phyloP scores from a whole-genome alignment of 1,284 basidiomycete species.

The Hymenochaete sp. region DNA sequence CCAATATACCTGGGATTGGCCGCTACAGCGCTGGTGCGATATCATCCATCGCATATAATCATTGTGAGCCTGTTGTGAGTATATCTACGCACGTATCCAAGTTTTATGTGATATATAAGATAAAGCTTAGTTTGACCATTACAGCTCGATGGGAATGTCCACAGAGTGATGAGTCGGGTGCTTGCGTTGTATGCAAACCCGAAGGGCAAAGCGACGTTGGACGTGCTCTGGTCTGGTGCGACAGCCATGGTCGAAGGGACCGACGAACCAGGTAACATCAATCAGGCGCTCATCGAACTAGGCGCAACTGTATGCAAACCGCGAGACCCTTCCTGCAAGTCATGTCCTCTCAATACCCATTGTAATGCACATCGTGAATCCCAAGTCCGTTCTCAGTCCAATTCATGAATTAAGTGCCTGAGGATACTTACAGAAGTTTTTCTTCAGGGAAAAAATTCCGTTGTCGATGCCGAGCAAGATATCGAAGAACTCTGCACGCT shows the following conservation, averaged over 20 bases:
- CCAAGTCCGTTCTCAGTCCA: constrained; percentile 12
- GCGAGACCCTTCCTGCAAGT: constrained; percentile 61
- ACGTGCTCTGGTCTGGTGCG: constrained; percentile 78
- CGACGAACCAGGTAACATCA: constrained; percentile 70
- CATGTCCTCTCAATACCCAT: constrained; percentile 61
- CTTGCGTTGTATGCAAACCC: constrained; percentile 77
- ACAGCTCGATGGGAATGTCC: constrained; percentile 88
- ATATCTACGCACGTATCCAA: background rate
- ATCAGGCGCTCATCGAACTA: constrained; percentile 83
- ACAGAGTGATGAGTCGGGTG: constrained; percentile 72
- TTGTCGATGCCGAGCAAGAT: too few species aligned
- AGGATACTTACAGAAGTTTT: constrained; percentile 1
- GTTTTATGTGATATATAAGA: background rate
- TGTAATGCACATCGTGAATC: constrained; percentile 54
- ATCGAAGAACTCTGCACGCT: constrained; percentile 71
- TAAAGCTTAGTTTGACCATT: background rate
- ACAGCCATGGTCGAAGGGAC: constrained; percentile 51
- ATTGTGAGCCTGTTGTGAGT: constrained; percentile 73
- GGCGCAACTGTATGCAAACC: constrained; percentile 89
- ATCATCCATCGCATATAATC: constrained; percentile 82
- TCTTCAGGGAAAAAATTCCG: background rate
- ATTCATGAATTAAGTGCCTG: background rate
- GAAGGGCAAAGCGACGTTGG: constrained; percentile 68
- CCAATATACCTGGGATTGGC: constrained; percentile 83
- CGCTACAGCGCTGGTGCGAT: constrained; percentile 89